A percentile compares a stretch with the other conserved stretches of the same genome.
Evolutionary conservation across 345 rosid species (phyloP).

Genomic region (Syzygium aqueum): DNA sequence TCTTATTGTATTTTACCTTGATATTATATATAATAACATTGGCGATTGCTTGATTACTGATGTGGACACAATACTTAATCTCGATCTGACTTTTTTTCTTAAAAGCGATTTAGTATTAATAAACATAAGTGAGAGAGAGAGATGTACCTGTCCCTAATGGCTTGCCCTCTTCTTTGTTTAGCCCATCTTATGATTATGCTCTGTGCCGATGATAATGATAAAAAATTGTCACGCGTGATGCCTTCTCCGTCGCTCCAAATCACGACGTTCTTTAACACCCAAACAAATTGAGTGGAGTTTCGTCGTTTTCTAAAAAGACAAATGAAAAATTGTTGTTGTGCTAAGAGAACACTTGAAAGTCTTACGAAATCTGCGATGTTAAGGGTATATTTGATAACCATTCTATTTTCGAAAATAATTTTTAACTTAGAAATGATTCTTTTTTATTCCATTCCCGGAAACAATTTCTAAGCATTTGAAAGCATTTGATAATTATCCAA

Average conservation of each 20-base stretch:
- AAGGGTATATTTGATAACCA: too few relatives aligned
- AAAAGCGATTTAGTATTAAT: background rate
- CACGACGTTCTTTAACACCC: background rate
- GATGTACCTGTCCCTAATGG: background rate
- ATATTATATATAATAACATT: background rate
- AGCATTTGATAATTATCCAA: too few relatives aligned
- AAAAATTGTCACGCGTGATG: background rate
- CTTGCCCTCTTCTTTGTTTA: background rate
- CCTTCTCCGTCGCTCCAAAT: background rate
- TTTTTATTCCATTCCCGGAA: too few relatives aligned
- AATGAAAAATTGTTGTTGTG: background rate
- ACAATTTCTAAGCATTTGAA: too few relatives aligned
- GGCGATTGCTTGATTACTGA: background rate
- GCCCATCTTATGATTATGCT: background rate
- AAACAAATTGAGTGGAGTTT: background rate
- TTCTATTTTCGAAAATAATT: too few relatives aligned
- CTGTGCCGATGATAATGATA: background rate
- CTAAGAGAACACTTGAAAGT: background rate
- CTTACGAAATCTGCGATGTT: background rate
- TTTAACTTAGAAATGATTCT: too few relatives aligned
- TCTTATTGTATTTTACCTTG: background rate
- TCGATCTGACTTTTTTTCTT: background rate
- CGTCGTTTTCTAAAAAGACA: background rate
- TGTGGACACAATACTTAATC: background rate
- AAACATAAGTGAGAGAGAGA: background rate